Conservation (phyloP, 208 protist species). For the Crithidia mellificae region DNA sequence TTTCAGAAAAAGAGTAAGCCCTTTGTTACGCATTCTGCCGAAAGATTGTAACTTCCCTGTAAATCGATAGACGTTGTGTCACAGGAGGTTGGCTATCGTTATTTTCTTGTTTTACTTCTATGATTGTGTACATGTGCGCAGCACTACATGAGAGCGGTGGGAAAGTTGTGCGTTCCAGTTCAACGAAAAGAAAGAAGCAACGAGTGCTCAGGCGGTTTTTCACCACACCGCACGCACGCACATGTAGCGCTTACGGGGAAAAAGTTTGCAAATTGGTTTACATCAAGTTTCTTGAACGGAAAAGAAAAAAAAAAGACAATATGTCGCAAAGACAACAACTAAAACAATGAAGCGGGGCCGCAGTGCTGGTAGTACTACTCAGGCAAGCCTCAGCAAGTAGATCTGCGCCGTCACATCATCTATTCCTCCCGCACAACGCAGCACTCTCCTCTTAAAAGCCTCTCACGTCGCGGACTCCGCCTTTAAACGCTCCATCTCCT, state of each 20-base stretch:
- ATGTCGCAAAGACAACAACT: not conserved
- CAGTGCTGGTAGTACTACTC: too few species aligned
- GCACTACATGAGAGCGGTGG: not conserved
- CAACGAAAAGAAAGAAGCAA: not conserved
- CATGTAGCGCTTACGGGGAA: too few species aligned
- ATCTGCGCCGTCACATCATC: too few species aligned
- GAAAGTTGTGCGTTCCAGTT: not conserved
- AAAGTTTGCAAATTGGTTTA: not conserved
- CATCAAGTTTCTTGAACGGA: not conserved
- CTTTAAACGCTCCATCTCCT: constrained; percentile 59
- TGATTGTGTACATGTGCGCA: not conserved
- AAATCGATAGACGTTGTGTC: too few species aligned
- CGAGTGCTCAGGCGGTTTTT: too few species aligned
- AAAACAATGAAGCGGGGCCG: too few species aligned
- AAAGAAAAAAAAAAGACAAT: constrained; percentile 12
- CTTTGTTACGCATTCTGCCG: too few species aligned
- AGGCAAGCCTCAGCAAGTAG: too few species aligned
- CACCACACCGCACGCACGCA: too few species aligned
- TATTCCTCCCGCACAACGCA: too few species aligned
- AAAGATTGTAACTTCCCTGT: too few species aligned
- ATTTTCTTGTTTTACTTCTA: not conserved
- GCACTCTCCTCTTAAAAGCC: not conserved
- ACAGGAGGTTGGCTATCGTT: not conserved
- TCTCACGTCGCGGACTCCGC: constrained; percentile 23
- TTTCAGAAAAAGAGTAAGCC: too few species aligned